Percentiles rank a stretch among this genome's conserved stretches.
Conservation (phyloP, 805 yeast genomes). For the Yamadazyma olivae region DNA sequence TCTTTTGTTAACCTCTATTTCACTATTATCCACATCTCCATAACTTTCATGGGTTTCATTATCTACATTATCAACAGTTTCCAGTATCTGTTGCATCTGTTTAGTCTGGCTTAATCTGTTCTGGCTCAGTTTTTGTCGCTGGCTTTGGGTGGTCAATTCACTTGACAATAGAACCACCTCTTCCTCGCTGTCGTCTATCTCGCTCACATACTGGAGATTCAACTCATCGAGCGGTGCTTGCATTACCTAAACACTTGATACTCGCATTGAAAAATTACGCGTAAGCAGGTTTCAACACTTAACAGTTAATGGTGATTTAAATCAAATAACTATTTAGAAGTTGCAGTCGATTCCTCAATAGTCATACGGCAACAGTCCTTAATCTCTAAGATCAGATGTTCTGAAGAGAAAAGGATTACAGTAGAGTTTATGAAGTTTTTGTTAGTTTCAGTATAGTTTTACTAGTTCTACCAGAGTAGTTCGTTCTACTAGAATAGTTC, state of each 20-base stretch:
- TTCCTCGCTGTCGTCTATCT: conserved; percentile 11
- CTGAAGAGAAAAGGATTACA: not conserved
- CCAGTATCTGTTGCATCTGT: not conserved
- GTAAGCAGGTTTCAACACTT: not conserved
- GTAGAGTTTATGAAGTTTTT: not conserved
- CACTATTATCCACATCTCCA: not conserved
- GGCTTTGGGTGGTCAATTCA: conserved; percentile 5
- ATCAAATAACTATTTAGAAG: not conserved
- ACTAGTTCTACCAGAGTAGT: not conserved
- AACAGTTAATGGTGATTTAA: not conserved
- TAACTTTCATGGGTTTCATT: not conserved
- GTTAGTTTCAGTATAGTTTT: not conserved
- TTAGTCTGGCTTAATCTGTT: too few species aligned
- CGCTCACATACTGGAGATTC: conserved; percentile 6
- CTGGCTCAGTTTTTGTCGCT: not conserved
- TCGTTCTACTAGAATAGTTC: too few species aligned
- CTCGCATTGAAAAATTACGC: not conserved
- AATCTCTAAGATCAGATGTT: not conserved
- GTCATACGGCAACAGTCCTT: not conserved
- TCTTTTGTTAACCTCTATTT: not conserved
- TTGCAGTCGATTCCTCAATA: not conserved
- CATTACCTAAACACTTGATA: not conserved
- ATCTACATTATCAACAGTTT: not conserved
- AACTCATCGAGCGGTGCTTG: conserved; percentile 13
- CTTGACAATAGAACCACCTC: conserved; percentile 9